These are phyloP conservation scores for Nitzschia sp. DNA, from an alignment of 108 stramenopile genomes.

Conservation along the genomic window DNA sequence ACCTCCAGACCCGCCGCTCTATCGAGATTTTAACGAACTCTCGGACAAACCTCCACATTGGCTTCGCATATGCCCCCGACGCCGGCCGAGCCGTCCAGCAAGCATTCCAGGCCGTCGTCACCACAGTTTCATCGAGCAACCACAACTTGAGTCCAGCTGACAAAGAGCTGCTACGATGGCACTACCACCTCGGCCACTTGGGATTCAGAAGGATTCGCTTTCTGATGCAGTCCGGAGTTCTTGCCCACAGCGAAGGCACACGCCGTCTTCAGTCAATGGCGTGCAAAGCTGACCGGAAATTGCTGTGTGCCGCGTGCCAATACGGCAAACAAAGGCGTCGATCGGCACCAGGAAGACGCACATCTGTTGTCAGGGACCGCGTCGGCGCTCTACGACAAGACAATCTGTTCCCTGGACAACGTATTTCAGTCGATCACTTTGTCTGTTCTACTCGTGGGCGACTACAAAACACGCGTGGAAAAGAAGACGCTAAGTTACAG, in stretches of 20 bases:
- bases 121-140: constrained; percentile 20
- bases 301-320: constrained; percentile 36
- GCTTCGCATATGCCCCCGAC: neutral
- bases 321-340: constrained; percentile 19
- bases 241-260: neutral
- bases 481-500: constrained; percentile 17
- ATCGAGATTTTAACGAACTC: constrained; percentile 3
- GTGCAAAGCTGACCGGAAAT: neutral
- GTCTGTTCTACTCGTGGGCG: constrained; percentile 28
- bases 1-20: neutral
- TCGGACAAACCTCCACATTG: constrained; percentile 5
- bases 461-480: constrained; percentile 26
- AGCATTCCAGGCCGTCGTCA: constrained; percentile 6
- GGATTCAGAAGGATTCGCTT: constrained; percentile 19
- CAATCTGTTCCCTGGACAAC: constrained; percentile 34
- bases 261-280: constrained; percentile 8
- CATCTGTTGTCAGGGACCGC: neutral
- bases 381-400: constrained; percentile 17
- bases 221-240: constrained; percentile 5
- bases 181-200: constrained; percentile 32
- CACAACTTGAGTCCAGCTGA: constrained; percentile 43
- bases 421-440: constrained; percentile 46
- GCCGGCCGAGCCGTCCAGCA: neutral
- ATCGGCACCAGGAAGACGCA: neutral
- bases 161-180: constrained; percentile 45